A percentile compares a stretch with the other conserved stretches of the same genome.
Evolutionary conservation across 306 rosid genomes (phyloP).

Genomic region (Cotoneaster glaucophyllus): DNA sequence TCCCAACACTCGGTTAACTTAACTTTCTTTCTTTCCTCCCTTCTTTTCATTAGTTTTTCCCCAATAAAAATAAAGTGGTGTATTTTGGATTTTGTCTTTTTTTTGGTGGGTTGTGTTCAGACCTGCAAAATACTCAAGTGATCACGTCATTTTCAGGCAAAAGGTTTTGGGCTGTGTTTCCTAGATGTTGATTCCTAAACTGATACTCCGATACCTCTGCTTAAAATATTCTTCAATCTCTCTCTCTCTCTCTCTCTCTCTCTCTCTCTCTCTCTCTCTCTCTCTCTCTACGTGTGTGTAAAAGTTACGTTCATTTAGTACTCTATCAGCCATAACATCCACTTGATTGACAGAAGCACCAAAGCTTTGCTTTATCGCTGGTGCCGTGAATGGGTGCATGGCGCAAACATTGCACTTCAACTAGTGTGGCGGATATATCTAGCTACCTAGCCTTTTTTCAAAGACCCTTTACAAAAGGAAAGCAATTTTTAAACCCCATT

Average conservation of each 20-base stretch:
- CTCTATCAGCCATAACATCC: neutral
- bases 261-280: neutral
- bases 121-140: neutral
- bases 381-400: neutral
- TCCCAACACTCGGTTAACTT: neutral
- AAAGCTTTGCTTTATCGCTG: neutral
- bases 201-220: neutral
- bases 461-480: neutral
- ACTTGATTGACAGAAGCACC: neutral
- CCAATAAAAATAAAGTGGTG: neutral
- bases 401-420: neutral
- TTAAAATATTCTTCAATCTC: neutral
- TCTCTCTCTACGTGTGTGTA: neutral
- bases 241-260: neutral
- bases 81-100: neutral
- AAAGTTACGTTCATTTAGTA: neutral
- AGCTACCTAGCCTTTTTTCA: neutral
- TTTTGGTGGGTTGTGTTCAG: neutral
- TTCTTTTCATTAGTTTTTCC: neutral
- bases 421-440: neutral
- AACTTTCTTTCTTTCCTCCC: neutral
- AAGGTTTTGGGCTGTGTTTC: neutral
- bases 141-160: conserved; percentile 2
- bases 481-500: no score
- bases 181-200: neutral